Evolutionary conservation across 208 protist genomes (phyloP).

Genomic region (Crithidia expoeki): DNA sequence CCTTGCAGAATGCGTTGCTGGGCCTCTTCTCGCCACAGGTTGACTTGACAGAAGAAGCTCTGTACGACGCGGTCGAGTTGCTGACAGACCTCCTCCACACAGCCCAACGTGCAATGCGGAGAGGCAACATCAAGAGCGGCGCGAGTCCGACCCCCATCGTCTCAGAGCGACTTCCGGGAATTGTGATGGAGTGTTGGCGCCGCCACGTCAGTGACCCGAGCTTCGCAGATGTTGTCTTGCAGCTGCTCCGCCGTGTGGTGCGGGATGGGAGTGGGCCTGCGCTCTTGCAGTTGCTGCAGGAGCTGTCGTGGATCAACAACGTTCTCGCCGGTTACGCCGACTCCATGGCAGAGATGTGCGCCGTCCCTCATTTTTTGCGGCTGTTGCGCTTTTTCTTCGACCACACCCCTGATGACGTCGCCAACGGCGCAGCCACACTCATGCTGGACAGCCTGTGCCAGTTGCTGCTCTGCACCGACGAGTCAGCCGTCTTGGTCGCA

Average conservation of each 20-base stretch:
- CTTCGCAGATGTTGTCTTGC: constrained; percentile 53
- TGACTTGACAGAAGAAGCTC: constrained; percentile 17
- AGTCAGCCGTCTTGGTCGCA: constrained; percentile 55
- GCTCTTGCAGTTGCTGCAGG: constrained; percentile 26
- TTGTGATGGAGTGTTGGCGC: constrained; percentile 61
- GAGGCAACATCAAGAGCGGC: neutral
- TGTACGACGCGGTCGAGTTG: constrained; percentile 31
- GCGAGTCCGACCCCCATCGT: neutral
- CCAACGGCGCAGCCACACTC: constrained; percentile 24
- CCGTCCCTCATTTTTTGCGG: constrained; percentile 30
- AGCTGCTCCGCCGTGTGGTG: constrained; percentile 38
- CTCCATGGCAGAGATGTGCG: constrained; percentile 34
- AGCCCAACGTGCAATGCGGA: neutral
- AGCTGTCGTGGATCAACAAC: constrained; percentile 35
- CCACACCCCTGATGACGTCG: constrained; percentile 26
- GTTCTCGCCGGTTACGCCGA: constrained; percentile 32
- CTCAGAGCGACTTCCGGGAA: constrained; percentile 9
- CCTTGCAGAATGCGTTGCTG: constrained; percentile 22
- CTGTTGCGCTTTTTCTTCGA: constrained; percentile 30
- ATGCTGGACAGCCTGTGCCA: constrained; percentile 47
- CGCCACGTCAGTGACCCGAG: constrained; percentile 68
- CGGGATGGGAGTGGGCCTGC: constrained; percentile 14
- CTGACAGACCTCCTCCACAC: constrained; percentile 23
- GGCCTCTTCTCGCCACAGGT: constrained; percentile 22
- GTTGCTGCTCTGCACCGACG: constrained; percentile 56